Percentiles rank a stretch among this genome's conserved stretches.
Conservation (phyloP, 352 stramenopile genomes). For the Phytopythium cucurbitacearum region DNA sequence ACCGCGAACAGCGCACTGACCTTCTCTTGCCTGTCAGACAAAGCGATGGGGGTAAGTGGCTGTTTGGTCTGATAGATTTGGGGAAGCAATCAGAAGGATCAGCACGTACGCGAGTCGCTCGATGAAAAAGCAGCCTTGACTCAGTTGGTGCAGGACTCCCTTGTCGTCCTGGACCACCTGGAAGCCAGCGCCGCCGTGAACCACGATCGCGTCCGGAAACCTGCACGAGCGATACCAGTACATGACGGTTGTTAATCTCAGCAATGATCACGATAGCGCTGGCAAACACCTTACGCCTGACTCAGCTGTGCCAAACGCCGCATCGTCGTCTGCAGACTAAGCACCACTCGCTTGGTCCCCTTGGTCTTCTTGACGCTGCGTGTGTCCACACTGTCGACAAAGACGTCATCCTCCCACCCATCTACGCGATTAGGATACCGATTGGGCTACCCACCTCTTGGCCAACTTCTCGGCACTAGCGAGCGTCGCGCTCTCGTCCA, state of each 20-base stretch:
- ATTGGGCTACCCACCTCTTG: constrained; percentile 23
- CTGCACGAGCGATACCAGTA: constrained; percentile 13
- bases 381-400: not conserved
- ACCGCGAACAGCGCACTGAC: constrained; percentile 57
- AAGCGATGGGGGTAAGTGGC: not conserved
- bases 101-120: constrained; percentile 68
- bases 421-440: not conserved
- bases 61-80: too few relatives aligned
- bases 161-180: constrained; percentile 52
- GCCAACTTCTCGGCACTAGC: constrained; percentile 34
- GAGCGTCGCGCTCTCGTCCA: constrained; percentile 42
- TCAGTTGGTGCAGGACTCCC: constrained; percentile 43
- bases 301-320: constrained; percentile 56
- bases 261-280: not conserved
- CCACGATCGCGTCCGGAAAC: constrained; percentile 56
- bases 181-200: constrained; percentile 73
- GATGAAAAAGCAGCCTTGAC: constrained; percentile 72
- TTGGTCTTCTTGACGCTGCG: constrained; percentile 15
- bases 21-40: constrained; percentile 58
- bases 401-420: not conserved
- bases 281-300: constrained; percentile 26
- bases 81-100: not conserved
- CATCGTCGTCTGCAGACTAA: constrained; percentile 61
- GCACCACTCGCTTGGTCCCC: constrained; percentile 41
- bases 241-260: not conserved